Percentiles rank a stretch among this genome's conserved stretches.
These are phyloP conservation scores for Botryotinia calthae DNA, from an alignment of 2,329 filamentous ascomycete genomes.

Conservation along the genomic window DNA sequence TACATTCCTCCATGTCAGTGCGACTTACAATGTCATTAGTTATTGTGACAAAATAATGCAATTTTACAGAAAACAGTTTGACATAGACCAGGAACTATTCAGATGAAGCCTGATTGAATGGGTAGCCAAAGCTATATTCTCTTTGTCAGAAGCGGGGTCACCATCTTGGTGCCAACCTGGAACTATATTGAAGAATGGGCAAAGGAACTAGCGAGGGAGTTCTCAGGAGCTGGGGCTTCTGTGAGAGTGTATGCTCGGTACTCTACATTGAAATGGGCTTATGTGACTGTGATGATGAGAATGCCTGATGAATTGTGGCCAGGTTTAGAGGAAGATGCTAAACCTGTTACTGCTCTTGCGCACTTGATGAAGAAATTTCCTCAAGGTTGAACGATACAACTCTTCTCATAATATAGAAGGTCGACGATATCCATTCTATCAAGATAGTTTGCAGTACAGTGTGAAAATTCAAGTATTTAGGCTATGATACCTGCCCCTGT, in stretches of 20 bases:
- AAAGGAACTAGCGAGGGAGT: neutral
- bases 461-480: neutral
- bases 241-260: neutral
- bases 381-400: neutral
- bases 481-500: neutral
- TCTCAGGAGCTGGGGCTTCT: neutral
- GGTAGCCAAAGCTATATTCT: neutral
- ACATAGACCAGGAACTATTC: neutral
- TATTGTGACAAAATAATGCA: neutral
- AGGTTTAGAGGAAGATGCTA: neutral
- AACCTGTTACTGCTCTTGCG: neutral
- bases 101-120: neutral
- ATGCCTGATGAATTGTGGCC: neutral
- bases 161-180: neutral
- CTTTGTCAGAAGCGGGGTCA: neutral
- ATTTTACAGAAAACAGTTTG: neutral
- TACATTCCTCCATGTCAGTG: neutral
- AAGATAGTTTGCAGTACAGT: neutral
- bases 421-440: neutral
- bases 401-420: neutral
- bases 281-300: neutral
- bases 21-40: neutral
- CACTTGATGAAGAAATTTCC: neutral
- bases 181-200: neutral
- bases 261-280: neutral